phyloP scores from a whole-genome alignment of 495 filamentous ascomycete species.

The Barbatosphaeria neglecta region DNA sequence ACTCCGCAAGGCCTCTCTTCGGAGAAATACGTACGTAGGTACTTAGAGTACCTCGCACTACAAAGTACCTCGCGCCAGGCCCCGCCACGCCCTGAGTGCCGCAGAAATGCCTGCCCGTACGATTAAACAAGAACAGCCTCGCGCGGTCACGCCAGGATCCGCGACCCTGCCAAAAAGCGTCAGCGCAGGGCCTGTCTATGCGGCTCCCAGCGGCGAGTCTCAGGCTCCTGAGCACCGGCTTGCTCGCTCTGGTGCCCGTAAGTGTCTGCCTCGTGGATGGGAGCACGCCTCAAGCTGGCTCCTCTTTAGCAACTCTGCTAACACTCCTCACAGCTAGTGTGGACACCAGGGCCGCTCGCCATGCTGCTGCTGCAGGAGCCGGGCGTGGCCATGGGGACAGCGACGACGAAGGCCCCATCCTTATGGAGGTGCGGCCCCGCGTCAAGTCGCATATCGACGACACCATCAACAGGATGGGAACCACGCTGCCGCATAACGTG shows the following conservation, averaged over 20 bases:
- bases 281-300: neutral
- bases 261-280: conserved; percentile 2
- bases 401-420: conserved; percentile 3
- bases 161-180: neutral
- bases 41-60: too few species aligned
- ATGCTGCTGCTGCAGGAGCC: neutral
- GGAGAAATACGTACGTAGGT: too few species aligned
- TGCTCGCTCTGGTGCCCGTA: conserved; percentile 14
- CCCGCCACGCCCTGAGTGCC: too few species aligned
- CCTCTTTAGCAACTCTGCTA: neutral
- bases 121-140: neutral
- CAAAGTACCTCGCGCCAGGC: too few species aligned
- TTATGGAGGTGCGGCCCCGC: conserved; percentile 7
- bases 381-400: conserved; percentile 1
- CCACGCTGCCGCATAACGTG: neutral
- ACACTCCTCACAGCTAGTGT: conserved; percentile 9
- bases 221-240: neutral
- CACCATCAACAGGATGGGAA: neutral
- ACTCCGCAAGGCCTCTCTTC: too few species aligned
- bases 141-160: neutral
- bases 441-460: conserved; percentile 2
- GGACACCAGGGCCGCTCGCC: conserved; percentile 3
- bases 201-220: neutral
- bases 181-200: neutral
- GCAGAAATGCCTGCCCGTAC: neutral